Conservation (phyloP, 2,329 filamentous ascomycete species). For the Herpotrichia juniperi region DNA sequence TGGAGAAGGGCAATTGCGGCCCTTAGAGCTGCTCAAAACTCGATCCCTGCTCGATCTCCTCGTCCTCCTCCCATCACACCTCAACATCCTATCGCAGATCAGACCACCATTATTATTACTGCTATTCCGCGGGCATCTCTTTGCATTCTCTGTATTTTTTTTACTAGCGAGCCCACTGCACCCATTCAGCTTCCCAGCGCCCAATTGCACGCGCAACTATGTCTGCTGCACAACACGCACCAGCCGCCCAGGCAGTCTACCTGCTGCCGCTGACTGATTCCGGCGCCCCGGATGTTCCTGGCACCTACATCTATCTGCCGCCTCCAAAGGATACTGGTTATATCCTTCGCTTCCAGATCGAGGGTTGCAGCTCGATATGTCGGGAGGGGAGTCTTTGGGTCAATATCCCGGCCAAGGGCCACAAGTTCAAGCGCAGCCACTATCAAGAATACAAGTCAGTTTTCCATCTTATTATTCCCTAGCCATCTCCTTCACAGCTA, state of each 20-base stretch:
- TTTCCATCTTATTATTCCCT: conserved; percentile 11
- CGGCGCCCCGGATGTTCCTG: conserved; percentile 86
- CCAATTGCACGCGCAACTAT: conserved; percentile 24
- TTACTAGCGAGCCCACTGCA: conserved; percentile 23
- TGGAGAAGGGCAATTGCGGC: conserved; percentile 24
- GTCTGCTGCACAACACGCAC: conserved; percentile 26
- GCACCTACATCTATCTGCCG: conserved; percentile 90
- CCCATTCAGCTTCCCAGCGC: conserved; percentile 5
- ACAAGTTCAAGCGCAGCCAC: conserved; percentile 75
- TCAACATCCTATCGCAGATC: conserved; percentile 8
- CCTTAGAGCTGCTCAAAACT: conserved; percentile 12
- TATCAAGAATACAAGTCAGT: conserved; percentile 90
- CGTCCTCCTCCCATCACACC: not conserved
- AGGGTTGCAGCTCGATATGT: conserved; percentile 95
- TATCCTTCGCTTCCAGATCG: conserved; percentile 84
- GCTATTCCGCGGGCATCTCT: conserved; percentile 9
- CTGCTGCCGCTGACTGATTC: conserved; percentile 89
- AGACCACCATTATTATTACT: conserved; percentile 13
- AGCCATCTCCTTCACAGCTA: not conserved
- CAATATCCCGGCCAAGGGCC: conserved; percentile 82
- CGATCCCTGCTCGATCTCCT: conserved; percentile 7
- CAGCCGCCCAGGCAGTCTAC: conserved; percentile 65
- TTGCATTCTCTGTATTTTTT: conserved; percentile 19
- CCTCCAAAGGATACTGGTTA: conserved; percentile 76
- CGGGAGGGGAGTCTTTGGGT: conserved; percentile 94